Evolutionary conservation across 768 basidiomycete species (phyloP).

Genomic region (Tylopilus subfusipes): DNA sequence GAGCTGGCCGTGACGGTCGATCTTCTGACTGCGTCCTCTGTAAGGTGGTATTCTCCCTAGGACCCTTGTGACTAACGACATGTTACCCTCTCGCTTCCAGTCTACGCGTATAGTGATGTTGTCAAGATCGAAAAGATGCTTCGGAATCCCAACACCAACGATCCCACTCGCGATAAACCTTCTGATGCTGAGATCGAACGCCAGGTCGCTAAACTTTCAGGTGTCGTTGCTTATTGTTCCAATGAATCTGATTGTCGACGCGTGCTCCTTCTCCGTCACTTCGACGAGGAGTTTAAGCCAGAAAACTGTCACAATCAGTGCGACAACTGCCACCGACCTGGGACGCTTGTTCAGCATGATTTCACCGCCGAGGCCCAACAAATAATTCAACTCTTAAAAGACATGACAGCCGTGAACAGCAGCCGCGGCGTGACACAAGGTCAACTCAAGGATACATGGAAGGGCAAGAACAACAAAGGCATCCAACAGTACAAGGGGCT

Average conservation of each 20-base stretch:
- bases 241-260: conserved; percentile 87
- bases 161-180: conserved; percentile 31
- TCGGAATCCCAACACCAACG: conserved; percentile 43
- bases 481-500: conserved; percentile 47
- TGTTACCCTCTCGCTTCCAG: conserved; percentile 36
- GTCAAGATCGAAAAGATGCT: conserved; percentile 58
- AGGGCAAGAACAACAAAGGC: conserved; percentile 51
- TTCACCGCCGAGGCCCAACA: conserved; percentile 55
- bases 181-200: conserved; percentile 56
- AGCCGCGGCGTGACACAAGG: conserved; percentile 52
- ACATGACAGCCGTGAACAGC: conserved; percentile 41
- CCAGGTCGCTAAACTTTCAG: conserved; percentile 58
- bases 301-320: conserved; percentile 66
- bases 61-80: not conserved
- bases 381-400: conserved; percentile 56
- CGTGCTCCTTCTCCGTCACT: conserved; percentile 82
- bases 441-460: conserved; percentile 60
- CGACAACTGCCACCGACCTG: conserved; percentile 72
- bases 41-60: conserved; percentile 37
- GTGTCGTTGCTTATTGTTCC: conserved; percentile 75
- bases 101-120: conserved; percentile 62
- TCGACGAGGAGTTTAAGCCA: conserved; percentile 75
- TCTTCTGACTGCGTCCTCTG: conserved; percentile 85
- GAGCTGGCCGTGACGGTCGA: conserved; percentile 89
- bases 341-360: conserved; percentile 47